Evolutionary conservation across 2,329 filamentous ascomycete genomes (phyloP), one percentile per base, ranked within the genome.

Genomic region (Cladosporium halotolerans): DNA sequence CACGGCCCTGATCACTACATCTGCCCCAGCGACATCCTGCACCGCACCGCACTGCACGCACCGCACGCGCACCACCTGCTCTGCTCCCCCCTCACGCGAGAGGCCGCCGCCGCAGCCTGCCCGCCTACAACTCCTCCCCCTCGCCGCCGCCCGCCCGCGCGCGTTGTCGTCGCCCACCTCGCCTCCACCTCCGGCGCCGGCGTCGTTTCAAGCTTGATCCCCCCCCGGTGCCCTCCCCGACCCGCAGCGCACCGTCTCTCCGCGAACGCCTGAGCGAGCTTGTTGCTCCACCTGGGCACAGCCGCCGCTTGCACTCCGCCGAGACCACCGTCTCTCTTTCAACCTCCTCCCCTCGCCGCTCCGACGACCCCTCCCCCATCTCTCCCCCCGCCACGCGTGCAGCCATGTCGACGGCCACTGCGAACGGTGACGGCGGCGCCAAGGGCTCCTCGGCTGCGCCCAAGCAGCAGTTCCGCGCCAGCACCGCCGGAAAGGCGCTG

Each of bases 381-480:
- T 45, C 47, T 45, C 34, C 36, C 43, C 14, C 45, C 38, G 36
- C 49, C 46, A 45, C 33, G 39, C 36, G 36, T 14, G 56, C 55
- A 48, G 58, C 54, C 57, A 64, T 65, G 60, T 65, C 64, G 55
- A 60, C 62, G 45, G 58, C 61, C 45, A 58, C 59, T 45, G 60
- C 62, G 57, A 67, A 66, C 58, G 62, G 63, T 56, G 54, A 60
- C 43, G 59, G 58, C 48, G 45, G 54, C 53, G 43, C 55, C 55
- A 61, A 55, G 57, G 38, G 57, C 40, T 32, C n/a, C 36, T 47
- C 42, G 41, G 36, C 31, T 28, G 33, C 50, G 10, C 57, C 60
- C 18, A 66, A 65, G 58, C 67, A 73, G 58, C 73, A 76, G 56
- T 66, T 78, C 65, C 79, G 79, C 66, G 73, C 76, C 63, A 75